Evolutionary conservation across 306 rosid species (phyloP).

Genomic region (Glycyrrhiza uralensis): DNA sequence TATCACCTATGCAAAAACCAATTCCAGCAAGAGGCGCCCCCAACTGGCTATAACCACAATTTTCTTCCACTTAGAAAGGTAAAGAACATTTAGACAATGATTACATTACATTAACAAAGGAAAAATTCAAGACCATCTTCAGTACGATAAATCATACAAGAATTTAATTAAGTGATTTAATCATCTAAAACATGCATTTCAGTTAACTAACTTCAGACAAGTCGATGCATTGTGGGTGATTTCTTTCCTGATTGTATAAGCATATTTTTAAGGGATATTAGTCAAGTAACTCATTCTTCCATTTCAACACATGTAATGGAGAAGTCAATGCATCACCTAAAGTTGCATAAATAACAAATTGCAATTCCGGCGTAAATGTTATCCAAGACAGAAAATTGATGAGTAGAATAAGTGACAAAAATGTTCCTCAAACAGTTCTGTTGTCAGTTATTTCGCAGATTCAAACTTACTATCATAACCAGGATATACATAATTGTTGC

Average conservation of each 20-base stretch:
- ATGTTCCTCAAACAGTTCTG: not conserved
- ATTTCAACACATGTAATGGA: not conserved
- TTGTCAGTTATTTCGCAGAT: not conserved
- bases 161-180: not conserved
- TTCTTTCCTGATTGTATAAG: slow-evolving; percentile 10
- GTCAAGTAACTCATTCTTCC: not conserved
- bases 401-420: not conserved
- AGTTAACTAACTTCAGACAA: slow-evolving; percentile 13
- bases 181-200: slow-evolving; percentile 6
- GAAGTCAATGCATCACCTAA: slow-evolving; percentile 17
- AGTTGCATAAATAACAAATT: slow-evolving; percentile 19
- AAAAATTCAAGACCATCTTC: slow-evolving; percentile 8
- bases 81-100: not conserved
- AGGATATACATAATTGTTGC: not conserved
- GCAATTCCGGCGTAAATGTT: not conserved
- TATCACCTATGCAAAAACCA: slow-evolving; percentile 21
- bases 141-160: not conserved
- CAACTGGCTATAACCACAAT: not conserved
- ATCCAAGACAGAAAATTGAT: not conserved
- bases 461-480: not conserved
- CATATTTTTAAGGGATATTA: not conserved
- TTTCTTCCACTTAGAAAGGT: not conserved
- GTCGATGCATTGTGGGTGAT: not conserved
- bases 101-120: slow-evolving; percentile 9
- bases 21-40: not conserved